Conservation (phyloP, 805 yeast species). For the Kuraishia capsulata region DNA sequence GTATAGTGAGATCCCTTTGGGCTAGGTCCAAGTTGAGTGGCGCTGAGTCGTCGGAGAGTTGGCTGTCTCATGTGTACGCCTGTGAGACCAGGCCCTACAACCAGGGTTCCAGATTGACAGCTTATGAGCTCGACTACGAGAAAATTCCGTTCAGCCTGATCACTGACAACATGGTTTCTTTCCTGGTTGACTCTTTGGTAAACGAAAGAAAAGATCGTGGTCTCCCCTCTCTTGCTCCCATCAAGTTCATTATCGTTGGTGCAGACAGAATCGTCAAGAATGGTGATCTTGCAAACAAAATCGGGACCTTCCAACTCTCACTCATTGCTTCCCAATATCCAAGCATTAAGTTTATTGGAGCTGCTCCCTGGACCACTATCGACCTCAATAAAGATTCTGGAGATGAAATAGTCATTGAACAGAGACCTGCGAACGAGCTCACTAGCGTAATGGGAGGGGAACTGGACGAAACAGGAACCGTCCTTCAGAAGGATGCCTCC, state of each 20-base stretch:
- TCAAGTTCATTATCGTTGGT: slow-evolving; percentile 84
- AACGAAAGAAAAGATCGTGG: slow-evolving; percentile 14
- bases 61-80: slow-evolving; percentile 68
- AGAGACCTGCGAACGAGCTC: slow-evolving; percentile 75
- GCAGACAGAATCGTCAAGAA: slow-evolving; percentile 90
- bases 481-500: slow-evolving; percentile 16
- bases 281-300: slow-evolving; percentile 95
- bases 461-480: slow-evolving; percentile 23
- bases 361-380: slow-evolving; percentile 91
- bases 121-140: slow-evolving; percentile 83
- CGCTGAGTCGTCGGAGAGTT: slow-evolving; percentile 10
- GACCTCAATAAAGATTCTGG: slow-evolving; percentile 64
- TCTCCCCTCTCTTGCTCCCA: slow-evolving; percentile 41
- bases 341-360: slow-evolving; percentile 78
- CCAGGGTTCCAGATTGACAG: slow-evolving; percentile 91
- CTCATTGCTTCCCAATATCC: slow-evolving; percentile 54
- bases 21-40: slow-evolving; percentile 22
- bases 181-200: slow-evolving; percentile 46
- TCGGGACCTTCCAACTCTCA: slow-evolving; percentile 89
- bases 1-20: slow-evolving; percentile 75
- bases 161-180: slow-evolving; percentile 88
- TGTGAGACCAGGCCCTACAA: slow-evolving; percentile 95
- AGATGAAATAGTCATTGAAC: slow-evolving; percentile 73
- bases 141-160: slow-evolving; percentile 80
- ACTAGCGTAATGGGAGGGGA: slow-evolving; percentile 67